Base-by-base conservation (phyloP, 2,329 filamentous ascomycete genomes). In the Alternaria sp. region DNA sequence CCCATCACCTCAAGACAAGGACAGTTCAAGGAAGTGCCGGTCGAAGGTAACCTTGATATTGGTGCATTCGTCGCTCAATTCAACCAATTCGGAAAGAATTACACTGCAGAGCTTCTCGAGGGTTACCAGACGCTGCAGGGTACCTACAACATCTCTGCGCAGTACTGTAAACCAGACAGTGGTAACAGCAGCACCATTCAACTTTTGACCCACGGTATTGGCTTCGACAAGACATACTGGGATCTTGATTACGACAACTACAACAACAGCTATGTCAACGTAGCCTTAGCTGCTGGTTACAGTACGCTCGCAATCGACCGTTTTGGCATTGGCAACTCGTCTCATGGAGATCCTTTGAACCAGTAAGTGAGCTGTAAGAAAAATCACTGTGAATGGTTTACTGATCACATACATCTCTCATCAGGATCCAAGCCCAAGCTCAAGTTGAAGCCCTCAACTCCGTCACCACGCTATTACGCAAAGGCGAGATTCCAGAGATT, bases 231-330 rank as follows among this genome's bases (percentile, higher is more conserved):
- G 60, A 77, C 74, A 71, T 90, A 89, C 78, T 90, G 87, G 86
- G 85, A 90, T 69, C 72, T 85, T 10, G 72, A 84, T 0, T 84
- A 79, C 76, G 81, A 86, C 70, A 77, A 82, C 66, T 83, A 81
- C 78, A 86, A 87, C 70, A 89, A 90, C 78, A 86, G 82, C 68
- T 90, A 90, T 71, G 80, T 86, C 28, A 79, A 84, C 45, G 74
- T 76, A 11, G 87, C 87, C 2, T 80, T 88, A 2, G 63, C 79
- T 8, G 79, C 82, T 37, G 84, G 84, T 39, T 89, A 85, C 77
- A 85, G 82, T 31, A 88, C 86, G 2, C 81, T 90, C 44, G 77
- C 81, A 9, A 88, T 83, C 74, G 87, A 90, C 73, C 85, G 87
- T 17, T 81, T 88, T 5, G 88, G 87, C 31, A 81, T 88, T 40